Evolutionary conservation across 768 basidiomycete genomes (phyloP), one percentile per base, ranked within the genome.

Genomic region (Suillus ampliporus): DNA sequence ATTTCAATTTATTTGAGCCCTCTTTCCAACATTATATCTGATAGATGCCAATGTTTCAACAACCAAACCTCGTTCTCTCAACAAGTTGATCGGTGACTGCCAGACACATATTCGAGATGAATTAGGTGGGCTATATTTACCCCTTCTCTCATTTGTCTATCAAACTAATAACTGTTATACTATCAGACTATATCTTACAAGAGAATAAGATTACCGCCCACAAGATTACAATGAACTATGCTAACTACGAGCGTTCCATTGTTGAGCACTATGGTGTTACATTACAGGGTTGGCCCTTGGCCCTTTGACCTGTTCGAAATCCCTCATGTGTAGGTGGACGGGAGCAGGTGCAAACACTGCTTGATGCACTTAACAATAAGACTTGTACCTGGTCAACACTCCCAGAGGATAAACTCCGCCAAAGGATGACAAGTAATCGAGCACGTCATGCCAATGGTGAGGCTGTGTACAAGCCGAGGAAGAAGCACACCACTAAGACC

Each of bases 1-100:
- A 57, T 35, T 57, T 57, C 6, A 6, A 57, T 57, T 44, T 14
- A 53, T 53, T 31, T 53, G 28, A 53, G 37, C 51, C n/a, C 23
- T n/a, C 35, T 52, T 28, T 17, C n/a, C n/a, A 31, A 52, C 19
- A n/a, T n/a, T n/a, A n/a, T 31, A 37, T 31, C n/a, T 8, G 11
- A 37, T 19, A 53, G 28, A 53, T 53, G 23, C 52, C 13, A 9
- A 31, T 37, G 19, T 31, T 31, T 53, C 52, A 53, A 37, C 28
- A 31, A 46, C 44, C 23, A 11, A 37, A 28, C 10, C 52, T 53
- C 26, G 26, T 31, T 37, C 52, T 31, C 52, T 53, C 52, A 53
- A 37, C 37, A 37, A 31, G 26, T 21, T 53, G 31, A 53, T 53
- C 4, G 26, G 52, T 23, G 4, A 31, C 7, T 31, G 31, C 21